Evolutionary conservation across 768 basidiomycete species (phyloP), one percentile per base, ranked within the genome.

Genomic region (Cystobasidium ongulense): DNA sequence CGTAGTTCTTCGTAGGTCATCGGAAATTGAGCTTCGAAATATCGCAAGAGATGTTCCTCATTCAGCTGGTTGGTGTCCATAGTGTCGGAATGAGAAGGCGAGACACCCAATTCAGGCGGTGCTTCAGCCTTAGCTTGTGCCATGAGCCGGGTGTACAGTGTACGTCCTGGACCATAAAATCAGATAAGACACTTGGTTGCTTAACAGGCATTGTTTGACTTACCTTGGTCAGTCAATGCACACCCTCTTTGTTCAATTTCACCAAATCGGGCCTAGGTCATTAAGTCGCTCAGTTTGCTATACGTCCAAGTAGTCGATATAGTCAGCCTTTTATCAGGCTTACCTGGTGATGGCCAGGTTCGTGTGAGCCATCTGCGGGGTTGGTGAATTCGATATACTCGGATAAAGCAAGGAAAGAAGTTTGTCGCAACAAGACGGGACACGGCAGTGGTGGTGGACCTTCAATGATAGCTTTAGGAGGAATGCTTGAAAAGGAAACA

Each of bases 201-300:
- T 77, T 74, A 46, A 78, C 78, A 1, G 78, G 73, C 33, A 64
- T 75, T 23, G 75, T 62, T 72, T 77, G 21, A 25, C 66, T 8
- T 29, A 71, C 68, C 68, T 46, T 78, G 76, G 7, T 54, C 67
- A 8, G 80, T 80, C 38, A 80, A 64, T 5, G 80, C 80, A 1
- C 72, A 73, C 41, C 80, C 78, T 43, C 80, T 71, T 27, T 76
- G 76, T 62, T 80, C 80, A 64, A 80, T 80, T 75, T 80, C 80
- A 0, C 80, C 80, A 66, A 80, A 80, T 7, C 80, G 57, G 17
- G 57, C 57, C 57, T 59, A 15, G 23, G 29, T 13, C 15, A 46
- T 13, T 46, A 46, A 46, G 13, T 13, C 13, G n/a, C n/a, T n/a
- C 43, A n/a, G n/a, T 13, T 13, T 46, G 43, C n/a, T 13, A 46